Evolutionary conservation across 352 stramenopile genomes (phyloP), one percentile per base, ranked within the genome.

Genomic region (Globisporangium middletonii): DNA sequence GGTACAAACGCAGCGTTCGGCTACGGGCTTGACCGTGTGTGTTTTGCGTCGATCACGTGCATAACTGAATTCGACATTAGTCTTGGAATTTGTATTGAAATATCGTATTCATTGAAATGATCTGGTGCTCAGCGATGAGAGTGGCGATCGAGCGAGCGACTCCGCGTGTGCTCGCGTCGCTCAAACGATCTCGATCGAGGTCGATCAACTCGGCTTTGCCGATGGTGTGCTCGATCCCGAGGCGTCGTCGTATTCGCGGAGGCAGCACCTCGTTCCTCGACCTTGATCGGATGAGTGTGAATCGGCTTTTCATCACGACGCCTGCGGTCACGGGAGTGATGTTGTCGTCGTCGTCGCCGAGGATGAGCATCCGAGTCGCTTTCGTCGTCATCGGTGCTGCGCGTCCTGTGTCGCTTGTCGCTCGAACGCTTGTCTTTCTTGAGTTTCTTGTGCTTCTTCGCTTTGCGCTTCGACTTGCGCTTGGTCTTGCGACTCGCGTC

Each of bases 381-480:
- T 4, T 30, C n/a, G 19, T 50, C 51, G 15, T 44, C 27, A 16
- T 16, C 38, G 13, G 13, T 12, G 28, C n/a, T 12, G 4, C 26
- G 41, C 16, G 27, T 26, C 26, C 33, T 19, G 2, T 7, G n/a
- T 28, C 15, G 30, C 26, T 52, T 48, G 26, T 52, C 44, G n/a
- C 19, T 26, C 13, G n/a, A 35, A 3, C 28, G 46, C 46, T n/a
- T 30, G 15, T 6, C 13, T 44, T 54, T 55, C 16, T 55, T 55
- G 38, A 33, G n/a, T 7, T 60, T 66, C 30, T 59, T 64, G 11
- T 55, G 26, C 55, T 71, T 65, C 18, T 45, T 44, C 11, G 51
- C 33, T 50, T 62, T 70, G 15, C 57, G 50, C 45, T 65, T 79
- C 47, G 58, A 75, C 23, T 62, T 33, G n/a, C 23, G 16, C 53